phyloP scores from a whole-genome alignment of 2,329 filamentous ascomycete species.

The Cladosporium sp. region DNA sequence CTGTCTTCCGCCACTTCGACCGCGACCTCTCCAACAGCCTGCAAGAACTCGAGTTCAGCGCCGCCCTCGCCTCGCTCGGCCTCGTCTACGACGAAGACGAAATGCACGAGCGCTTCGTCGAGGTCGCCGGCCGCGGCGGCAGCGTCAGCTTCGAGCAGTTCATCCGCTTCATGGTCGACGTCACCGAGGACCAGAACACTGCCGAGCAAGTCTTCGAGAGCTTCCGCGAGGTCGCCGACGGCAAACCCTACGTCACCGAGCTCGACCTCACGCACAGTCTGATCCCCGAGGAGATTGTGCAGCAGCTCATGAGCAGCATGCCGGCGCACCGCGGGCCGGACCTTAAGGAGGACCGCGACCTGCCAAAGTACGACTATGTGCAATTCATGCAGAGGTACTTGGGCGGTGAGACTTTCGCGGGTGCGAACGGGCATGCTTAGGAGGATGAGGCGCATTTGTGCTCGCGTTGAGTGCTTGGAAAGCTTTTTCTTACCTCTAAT shows the following conservation, averaged over 20 bases:
- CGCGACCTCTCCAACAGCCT: constrained; percentile 87
- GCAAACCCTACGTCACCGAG: constrained; percentile 98
- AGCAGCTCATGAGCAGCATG: constrained; percentile 85
- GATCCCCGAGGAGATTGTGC: constrained; percentile 95
- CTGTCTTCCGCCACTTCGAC: constrained; percentile 97
- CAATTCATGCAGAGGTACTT: constrained; percentile 85
- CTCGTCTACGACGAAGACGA: constrained; percentile 96
- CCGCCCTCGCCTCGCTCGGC: constrained; percentile 89
- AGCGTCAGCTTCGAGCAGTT: constrained; percentile 95
- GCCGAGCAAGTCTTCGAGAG: constrained; percentile 98
- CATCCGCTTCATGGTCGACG: constrained; percentile 98
- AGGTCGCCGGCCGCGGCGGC: constrained; percentile 72
- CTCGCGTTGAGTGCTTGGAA: not conserved
- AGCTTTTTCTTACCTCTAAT: not conserved
- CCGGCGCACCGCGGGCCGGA: constrained; percentile 82
- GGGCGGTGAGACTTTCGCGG: constrained; percentile 17
- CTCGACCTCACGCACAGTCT: constrained; percentile 93
- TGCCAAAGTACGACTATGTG: constrained; percentile 93
- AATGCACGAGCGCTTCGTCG: constrained; percentile 93
- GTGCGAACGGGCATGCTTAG: constrained; percentile 17
- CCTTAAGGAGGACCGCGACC: constrained; percentile 77
- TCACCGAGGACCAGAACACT: constrained; percentile 98
- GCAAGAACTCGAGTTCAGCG: constrained; percentile 92
- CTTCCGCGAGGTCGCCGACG: constrained; percentile 95
- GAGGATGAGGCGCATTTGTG: constrained; percentile 3